These are phyloP conservation scores for Myriosclerotinia scirpicola DNA, from an alignment of 2,329 filamentous ascomycete species.

Conservation along the genomic window DNA sequence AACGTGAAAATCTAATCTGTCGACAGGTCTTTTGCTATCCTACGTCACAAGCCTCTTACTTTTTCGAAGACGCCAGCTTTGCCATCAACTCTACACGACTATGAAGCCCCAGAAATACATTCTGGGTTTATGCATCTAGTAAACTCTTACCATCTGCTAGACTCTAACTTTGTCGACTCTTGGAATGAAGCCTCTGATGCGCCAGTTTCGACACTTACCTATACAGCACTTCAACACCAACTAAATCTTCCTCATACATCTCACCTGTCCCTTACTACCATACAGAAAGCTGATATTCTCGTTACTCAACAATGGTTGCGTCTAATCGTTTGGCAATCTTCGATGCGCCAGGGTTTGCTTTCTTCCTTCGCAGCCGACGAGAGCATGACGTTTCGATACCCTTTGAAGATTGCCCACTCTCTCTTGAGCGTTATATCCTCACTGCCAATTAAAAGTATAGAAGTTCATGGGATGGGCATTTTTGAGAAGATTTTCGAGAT, in stretches of 20 bases:
- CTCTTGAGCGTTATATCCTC: conserved; percentile 49
- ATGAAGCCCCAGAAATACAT: conserved; percentile 54
- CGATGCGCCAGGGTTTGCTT: conserved; percentile 63
- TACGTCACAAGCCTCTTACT: conserved; percentile 62
- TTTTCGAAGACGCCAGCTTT: conserved; percentile 58
- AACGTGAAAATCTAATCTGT: conserved; percentile 6
- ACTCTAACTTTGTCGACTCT: conserved; percentile 61
- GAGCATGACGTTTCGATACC: conserved; percentile 62
- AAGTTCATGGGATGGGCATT: conserved; percentile 52
- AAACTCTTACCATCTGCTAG: conserved; percentile 60
- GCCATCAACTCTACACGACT: conserved; percentile 52
- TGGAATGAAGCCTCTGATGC: conserved; percentile 60
- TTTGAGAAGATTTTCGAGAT: conserved; percentile 54
- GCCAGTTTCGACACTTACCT: conserved; percentile 55
- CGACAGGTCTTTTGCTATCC: conserved; percentile 59
- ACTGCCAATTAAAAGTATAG: conserved; percentile 46
- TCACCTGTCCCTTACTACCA: conserved; percentile 50
- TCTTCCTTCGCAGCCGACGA: conserved; percentile 58
- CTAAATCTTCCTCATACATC: conserved; percentile 45
- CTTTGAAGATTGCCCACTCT: conserved; percentile 60
- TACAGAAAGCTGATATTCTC: conserved; percentile 67
- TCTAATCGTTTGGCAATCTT: conserved; percentile 71
- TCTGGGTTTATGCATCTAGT: conserved; percentile 61
- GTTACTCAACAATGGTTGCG: conserved; percentile 71
- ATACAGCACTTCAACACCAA: conserved; percentile 55